phyloP scores from a whole-genome alignment of 2,329 filamentous ascomycete genomes.

The Scedosporium apiospermum region DNA sequence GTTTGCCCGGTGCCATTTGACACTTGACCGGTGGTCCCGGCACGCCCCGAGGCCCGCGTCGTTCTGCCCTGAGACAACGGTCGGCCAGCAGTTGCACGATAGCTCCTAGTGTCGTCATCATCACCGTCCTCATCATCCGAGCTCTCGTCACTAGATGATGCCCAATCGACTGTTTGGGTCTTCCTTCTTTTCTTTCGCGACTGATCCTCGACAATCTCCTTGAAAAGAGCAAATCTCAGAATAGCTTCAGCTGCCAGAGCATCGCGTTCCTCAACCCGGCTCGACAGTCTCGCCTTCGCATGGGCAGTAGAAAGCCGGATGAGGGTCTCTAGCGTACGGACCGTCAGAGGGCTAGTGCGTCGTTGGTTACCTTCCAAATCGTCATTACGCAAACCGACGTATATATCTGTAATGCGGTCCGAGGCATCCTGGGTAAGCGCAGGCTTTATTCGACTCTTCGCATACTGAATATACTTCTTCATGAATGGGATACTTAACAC shows the following conservation, averaged over 20 bases:
- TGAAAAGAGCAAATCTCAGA: conserved; percentile 90
- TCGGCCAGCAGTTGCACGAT: not conserved
- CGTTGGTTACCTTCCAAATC: conserved; percentile 91
- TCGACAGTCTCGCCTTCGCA: conserved; percentile 83
- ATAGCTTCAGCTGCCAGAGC: conserved; percentile 82
- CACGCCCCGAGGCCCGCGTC: not conserved
- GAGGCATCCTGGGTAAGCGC: conserved; percentile 83
- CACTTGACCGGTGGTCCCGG: not conserved
- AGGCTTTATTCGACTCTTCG: conserved; percentile 84
- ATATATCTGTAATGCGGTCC: conserved; percentile 83
- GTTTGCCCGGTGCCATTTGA: not conserved
- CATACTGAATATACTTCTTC: conserved; percentile 99
- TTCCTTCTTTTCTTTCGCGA: conserved; percentile 78
- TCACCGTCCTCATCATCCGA: conserved; percentile 53
- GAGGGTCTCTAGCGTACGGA: conserved; percentile 94
- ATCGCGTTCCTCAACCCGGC: conserved; percentile 80
- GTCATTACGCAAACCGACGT: conserved; percentile 88
- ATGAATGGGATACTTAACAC: conserved; percentile 95
- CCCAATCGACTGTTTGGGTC: conserved; percentile 47
- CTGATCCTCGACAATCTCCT: conserved; percentile 76
- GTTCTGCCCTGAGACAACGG: not conserved
- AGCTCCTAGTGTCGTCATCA: conserved; percentile 7
- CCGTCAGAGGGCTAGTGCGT: conserved; percentile 88
- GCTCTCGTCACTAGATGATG: conserved; percentile 48
- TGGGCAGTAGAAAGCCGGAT: conserved; percentile 96